Conservation (phyloP, 1,284 basidiomycete species). For the Stereum hirsutum region DNA sequence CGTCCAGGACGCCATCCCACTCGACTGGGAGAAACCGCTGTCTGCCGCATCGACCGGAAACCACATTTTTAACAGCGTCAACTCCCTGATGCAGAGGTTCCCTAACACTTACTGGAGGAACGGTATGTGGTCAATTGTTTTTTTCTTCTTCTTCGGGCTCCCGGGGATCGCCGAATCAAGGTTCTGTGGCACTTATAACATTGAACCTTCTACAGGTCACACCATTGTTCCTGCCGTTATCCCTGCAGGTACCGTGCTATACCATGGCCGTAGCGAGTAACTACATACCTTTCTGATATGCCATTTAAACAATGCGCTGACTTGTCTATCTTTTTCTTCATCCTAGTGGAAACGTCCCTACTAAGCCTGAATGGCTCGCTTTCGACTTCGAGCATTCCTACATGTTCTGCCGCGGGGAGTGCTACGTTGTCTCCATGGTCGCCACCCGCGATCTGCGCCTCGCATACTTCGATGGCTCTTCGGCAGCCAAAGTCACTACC, state of each 20-base stretch:
- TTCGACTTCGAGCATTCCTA: conserved; percentile 15
- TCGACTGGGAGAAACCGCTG: conserved; percentile 12
- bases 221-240: conserved; percentile 10
- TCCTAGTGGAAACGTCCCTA: too few species aligned
- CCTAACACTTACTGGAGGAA: conserved; percentile 40
- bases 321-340: too few species aligned
- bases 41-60: conserved; percentile 24
- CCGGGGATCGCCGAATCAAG: too few species aligned
- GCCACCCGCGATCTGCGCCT: conserved; percentile 11
- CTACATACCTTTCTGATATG: too few species aligned
- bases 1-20: neutral
- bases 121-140: conserved; percentile 17
- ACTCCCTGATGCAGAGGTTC: conserved; percentile 38
- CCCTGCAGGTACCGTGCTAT: conserved; percentile 13
- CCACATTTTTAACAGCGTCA: conserved; percentile 32
- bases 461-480: conserved; percentile 14
- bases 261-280: conserved; percentile 11
- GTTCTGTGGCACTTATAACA: neutral
- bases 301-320: too few species aligned
- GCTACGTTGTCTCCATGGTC: conserved; percentile 9
- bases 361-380: conserved; percentile 13
- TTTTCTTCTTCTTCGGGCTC: too few species aligned
- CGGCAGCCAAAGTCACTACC: conserved; percentile 9
- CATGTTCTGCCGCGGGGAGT: conserved; percentile 7
- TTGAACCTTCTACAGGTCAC: conserved; percentile 1